Conservation (phyloP, 176 grass and related monocot species). For the Pharus latifolius region DNA sequence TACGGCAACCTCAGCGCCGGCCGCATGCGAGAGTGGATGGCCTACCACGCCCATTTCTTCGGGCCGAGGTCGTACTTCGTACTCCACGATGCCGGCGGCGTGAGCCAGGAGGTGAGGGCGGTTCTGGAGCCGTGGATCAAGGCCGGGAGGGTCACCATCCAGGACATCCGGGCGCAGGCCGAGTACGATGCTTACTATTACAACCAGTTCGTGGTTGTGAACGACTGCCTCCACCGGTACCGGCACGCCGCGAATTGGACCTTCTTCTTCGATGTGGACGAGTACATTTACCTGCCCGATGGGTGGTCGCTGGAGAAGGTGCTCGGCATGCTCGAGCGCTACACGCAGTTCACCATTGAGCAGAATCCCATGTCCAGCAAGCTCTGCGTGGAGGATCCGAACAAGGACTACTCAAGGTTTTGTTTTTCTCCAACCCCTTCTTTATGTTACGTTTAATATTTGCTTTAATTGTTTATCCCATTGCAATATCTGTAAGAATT, state of each 20-base stretch:
- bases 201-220: constrained; percentile 87
- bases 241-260: constrained; percentile 73
- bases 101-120: constrained; percentile 43
- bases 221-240: constrained; percentile 82
- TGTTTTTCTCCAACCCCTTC: constrained; percentile 7
- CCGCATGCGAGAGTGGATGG: constrained; percentile 65
- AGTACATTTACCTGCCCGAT: constrained; percentile 58
- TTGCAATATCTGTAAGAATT: constrained; percentile 6
- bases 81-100: constrained; percentile 73
- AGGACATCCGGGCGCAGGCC: constrained; percentile 61
- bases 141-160: constrained; percentile 45
- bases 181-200: constrained; percentile 86
- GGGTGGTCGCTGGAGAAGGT: constrained; percentile 36
- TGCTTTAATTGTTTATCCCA: constrained; percentile 16
- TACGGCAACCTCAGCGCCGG: constrained; percentile 70
- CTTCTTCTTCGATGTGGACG: constrained; percentile 90
- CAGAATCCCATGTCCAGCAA: constrained; percentile 89
- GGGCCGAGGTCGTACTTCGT: constrained; percentile 61
- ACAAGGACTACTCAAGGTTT: constrained; percentile 50
- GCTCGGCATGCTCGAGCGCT: constrained; percentile 29
- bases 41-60: constrained; percentile 74
- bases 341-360: constrained; percentile 91
- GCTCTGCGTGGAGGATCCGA: constrained; percentile 44
- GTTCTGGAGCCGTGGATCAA: constrained; percentile 68
- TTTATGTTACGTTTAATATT: background rate